Evolutionary conservation across 371 early-diverging fungal genomes (phyloP).

Genomic region (Zychaea mexicana): DNA sequence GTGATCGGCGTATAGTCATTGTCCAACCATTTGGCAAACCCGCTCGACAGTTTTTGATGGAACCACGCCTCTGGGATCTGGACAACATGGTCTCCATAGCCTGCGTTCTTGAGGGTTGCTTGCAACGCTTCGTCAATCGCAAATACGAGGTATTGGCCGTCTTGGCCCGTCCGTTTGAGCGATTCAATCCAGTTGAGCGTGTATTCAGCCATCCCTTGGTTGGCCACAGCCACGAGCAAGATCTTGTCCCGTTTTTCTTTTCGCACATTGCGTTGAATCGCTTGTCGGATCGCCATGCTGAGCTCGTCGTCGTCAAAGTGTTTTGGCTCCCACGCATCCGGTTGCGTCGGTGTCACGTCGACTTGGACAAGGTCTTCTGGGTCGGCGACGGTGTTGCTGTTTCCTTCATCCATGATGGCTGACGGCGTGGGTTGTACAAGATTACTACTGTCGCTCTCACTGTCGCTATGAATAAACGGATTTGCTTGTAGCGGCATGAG

Average conservation of each 20-base stretch:
- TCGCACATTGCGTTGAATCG: constrained; percentile 9
- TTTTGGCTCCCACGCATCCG: constrained; percentile 18
- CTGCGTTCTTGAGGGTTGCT: constrained; percentile 18
- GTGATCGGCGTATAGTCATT: constrained; percentile 38
- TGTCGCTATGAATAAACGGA: neutral
- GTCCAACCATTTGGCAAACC: constrained; percentile 27
- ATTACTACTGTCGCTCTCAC: neutral
- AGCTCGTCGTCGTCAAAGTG: constrained; percentile 20
- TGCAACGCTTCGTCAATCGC: constrained; percentile 34
- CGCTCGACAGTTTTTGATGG: constrained; percentile 27
- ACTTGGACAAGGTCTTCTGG: constrained; percentile 15
- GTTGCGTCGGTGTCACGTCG: constrained; percentile 5
- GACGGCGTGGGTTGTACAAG: neutral
- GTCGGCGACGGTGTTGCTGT: neutral
- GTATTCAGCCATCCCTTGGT: constrained; percentile 34
- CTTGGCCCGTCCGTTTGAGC: constrained; percentile 20
- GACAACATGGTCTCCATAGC: constrained; percentile 29
- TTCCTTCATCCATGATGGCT: neutral
- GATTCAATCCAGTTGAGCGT: constrained; percentile 43
- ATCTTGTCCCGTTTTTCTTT: constrained; percentile 13
- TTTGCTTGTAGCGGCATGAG: constrained; percentile 6
- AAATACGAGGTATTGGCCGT: constrained; percentile 28
- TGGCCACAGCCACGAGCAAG: constrained; percentile 35
- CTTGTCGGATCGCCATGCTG: neutral
- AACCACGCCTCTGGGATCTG: constrained; percentile 36